phyloP scores from a whole-genome alignment of 1,284 basidiomycete species.

The Cryptococcus depauperatus region DNA sequence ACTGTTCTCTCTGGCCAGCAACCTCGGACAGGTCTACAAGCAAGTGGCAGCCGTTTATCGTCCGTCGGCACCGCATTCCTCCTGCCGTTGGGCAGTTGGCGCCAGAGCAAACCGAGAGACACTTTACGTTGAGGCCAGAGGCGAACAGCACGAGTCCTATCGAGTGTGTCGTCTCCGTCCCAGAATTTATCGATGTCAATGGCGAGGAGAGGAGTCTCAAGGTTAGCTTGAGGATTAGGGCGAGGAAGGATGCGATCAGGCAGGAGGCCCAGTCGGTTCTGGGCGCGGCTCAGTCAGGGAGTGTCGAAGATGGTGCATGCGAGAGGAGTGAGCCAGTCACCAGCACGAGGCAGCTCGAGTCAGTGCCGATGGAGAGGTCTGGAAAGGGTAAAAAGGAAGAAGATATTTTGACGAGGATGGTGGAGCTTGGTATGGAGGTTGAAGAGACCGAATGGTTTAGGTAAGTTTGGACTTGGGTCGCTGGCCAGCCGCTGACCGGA shows the following conservation, averaged over 20 bases:
- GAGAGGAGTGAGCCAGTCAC: too few relatives aligned
- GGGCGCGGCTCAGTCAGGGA: background rate
- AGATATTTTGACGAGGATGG: slow-evolving; percentile 17
- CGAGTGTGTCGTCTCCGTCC: slow-evolving; percentile 36
- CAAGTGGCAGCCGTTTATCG: slow-evolving; percentile 18
- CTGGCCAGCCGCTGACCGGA: background rate
- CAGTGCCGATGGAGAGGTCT: slow-evolving; percentile 15
- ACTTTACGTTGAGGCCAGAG: slow-evolving; percentile 24
- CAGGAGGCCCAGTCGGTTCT: background rate
- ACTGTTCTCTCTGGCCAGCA: slow-evolving; percentile 10
- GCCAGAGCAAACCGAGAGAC: slow-evolving; percentile 13
- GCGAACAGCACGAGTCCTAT: slow-evolving; percentile 21
- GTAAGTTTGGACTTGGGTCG: slow-evolving; percentile 14
- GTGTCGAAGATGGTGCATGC: background rate
- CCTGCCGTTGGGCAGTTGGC: slow-evolving; percentile 6
- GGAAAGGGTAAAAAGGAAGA: slow-evolving; percentile 6
- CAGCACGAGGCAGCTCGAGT: too few relatives aligned
- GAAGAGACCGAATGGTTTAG: slow-evolving; percentile 35
- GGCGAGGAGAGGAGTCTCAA: slow-evolving; percentile 27
- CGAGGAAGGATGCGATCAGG: slow-evolving; percentile 10
- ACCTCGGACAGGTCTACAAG: slow-evolving; percentile 4
- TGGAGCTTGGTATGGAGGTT: slow-evolving; percentile 41
- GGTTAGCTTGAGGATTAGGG: slow-evolving; percentile 32
- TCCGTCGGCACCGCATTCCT: slow-evolving; percentile 34
- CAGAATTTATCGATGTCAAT: slow-evolving; percentile 40